phyloP scores from a whole-genome alignment of 352 stramenopile genomes.

The Phytophthora hybrid region DNA sequence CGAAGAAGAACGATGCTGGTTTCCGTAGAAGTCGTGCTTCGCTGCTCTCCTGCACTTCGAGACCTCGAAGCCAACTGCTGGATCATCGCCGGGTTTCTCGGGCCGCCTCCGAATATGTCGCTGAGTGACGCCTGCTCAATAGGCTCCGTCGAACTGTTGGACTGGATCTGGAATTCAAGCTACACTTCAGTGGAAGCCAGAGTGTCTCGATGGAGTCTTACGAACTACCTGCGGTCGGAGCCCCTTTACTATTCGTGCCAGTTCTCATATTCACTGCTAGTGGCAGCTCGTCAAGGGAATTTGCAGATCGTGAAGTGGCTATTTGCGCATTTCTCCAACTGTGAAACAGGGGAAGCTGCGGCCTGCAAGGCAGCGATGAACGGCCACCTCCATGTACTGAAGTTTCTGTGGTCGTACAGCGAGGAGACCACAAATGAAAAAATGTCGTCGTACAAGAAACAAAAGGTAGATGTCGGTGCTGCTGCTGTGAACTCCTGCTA shows the following conservation, averaged over 20 bases:
- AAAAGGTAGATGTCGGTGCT: neutral
- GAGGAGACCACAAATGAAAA: neutral
- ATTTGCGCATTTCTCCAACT: constrained; percentile 6
- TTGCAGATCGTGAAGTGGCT: constrained; percentile 9
- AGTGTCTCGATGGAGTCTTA: constrained; percentile 4
- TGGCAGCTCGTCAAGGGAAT: neutral
- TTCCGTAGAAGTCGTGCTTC: neutral
- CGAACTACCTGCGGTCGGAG: constrained; percentile 17
- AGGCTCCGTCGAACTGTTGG: neutral
- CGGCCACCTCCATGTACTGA: neutral
- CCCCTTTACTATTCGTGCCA: constrained; percentile 1
- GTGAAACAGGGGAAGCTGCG: neutral
- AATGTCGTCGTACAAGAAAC: neutral
- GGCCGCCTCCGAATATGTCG: neutral
- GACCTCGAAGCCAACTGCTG: neutral
- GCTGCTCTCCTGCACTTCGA: neutral
- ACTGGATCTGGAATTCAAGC: neutral
- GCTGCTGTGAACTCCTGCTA: too few species aligned
- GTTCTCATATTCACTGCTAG: neutral
- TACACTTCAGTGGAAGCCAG: neutral
- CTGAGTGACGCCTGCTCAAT: neutral
- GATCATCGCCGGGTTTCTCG: neutral
- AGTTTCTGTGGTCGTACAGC: neutral
- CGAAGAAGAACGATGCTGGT: neutral
- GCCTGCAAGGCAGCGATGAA: neutral